These are phyloP conservation scores for Didymella arachidicola DNA, from an alignment of 2,329 filamentous ascomycete genomes.

Conservation along the genomic window DNA sequence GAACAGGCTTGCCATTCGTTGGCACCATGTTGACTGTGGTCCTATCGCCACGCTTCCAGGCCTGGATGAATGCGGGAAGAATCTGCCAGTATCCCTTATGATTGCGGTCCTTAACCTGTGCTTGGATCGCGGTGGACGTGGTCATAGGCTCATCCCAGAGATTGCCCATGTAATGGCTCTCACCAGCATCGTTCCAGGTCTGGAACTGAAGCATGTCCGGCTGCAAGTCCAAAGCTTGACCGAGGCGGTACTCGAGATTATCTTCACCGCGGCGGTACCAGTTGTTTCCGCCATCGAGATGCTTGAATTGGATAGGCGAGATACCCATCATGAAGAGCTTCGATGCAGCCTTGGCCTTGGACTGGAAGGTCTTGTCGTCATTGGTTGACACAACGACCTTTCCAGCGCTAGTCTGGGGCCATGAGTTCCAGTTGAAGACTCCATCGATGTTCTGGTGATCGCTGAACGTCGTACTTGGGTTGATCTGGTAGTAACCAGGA, in stretches of 20 bases:
- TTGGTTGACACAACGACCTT: slow-evolving; percentile 36
- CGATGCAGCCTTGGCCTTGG: slow-evolving; percentile 35
- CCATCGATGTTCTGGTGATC: slow-evolving; percentile 43
- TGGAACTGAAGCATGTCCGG: slow-evolving; percentile 53
- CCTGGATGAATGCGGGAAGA: slow-evolving; percentile 48
- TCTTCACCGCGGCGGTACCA: slow-evolving; percentile 51
- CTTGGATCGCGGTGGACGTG: slow-evolving; percentile 28
- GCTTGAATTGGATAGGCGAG: slow-evolving; percentile 51
- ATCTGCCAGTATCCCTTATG: slow-evolving; percentile 50
- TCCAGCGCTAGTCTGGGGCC: slow-evolving; percentile 35
- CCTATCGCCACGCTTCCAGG: slow-evolving; percentile 47
- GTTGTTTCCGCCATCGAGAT: slow-evolving; percentile 39
- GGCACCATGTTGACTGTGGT: slow-evolving; percentile 33
- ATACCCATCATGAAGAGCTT: slow-evolving; percentile 52
- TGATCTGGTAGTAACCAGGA: slow-evolving; percentile 13
- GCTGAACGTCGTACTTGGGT: slow-evolving; percentile 34
- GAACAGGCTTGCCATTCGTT: slow-evolving; percentile 23
- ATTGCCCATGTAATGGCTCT: slow-evolving; percentile 54
- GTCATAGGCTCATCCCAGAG: slow-evolving; percentile 47
- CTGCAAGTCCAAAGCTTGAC: slow-evolving; percentile 41
- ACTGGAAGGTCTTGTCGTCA: slow-evolving; percentile 42
- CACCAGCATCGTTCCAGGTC: slow-evolving; percentile 54
- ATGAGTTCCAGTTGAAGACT: slow-evolving; percentile 52
- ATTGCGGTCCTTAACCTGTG: slow-evolving; percentile 43
- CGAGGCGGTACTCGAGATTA: slow-evolving; percentile 46